Evolutionary conservation across 306 rosid genomes (phyloP).

Genomic region (Senna tora): DNA sequence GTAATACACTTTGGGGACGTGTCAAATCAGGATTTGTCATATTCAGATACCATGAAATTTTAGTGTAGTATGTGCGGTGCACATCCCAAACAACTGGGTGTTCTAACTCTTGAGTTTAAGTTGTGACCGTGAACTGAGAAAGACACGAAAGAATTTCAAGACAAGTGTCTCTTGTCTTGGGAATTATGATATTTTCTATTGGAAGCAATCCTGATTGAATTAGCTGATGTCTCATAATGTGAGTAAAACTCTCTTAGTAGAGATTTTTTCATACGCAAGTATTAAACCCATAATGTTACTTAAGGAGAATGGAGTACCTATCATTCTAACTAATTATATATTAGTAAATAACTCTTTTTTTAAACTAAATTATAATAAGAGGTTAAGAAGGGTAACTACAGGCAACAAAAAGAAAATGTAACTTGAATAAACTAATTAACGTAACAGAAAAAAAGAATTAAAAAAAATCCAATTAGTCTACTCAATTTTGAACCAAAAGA

Average conservation of each 20-base stretch:
- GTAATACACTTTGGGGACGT: constrained; percentile 16
- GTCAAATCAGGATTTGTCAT: constrained; percentile 47
- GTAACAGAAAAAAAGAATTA: too few relatives aligned
- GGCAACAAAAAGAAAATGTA: background rate
- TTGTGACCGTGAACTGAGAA: background rate
- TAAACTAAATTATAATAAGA: too few relatives aligned
- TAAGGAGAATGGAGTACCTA: too few relatives aligned
- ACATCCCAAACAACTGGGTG: constrained; percentile 33
- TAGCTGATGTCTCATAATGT: too few relatives aligned
- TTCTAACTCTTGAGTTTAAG: background rate
- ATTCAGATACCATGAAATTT: constrained; percentile 37
- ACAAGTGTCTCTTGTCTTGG: constrained; percentile 30
- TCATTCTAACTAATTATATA: too few relatives aligned
- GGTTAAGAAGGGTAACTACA: background rate
- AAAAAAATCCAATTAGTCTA: background rate
- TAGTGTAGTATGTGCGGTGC: constrained; percentile 30
- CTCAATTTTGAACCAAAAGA: constrained; percentile 15
- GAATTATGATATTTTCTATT: too few relatives aligned
- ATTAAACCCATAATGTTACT: too few relatives aligned
- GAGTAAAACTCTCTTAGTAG: too few relatives aligned
- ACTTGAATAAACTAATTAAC: too few relatives aligned
- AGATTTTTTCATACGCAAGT: too few relatives aligned
- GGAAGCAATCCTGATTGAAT: too few relatives aligned
- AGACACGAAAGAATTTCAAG: background rate
- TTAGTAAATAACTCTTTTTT: background rate